Evolutionary conservation across 148 eudicot species (phyloP).

Genomic region (Fallopia convolvulus): DNA sequence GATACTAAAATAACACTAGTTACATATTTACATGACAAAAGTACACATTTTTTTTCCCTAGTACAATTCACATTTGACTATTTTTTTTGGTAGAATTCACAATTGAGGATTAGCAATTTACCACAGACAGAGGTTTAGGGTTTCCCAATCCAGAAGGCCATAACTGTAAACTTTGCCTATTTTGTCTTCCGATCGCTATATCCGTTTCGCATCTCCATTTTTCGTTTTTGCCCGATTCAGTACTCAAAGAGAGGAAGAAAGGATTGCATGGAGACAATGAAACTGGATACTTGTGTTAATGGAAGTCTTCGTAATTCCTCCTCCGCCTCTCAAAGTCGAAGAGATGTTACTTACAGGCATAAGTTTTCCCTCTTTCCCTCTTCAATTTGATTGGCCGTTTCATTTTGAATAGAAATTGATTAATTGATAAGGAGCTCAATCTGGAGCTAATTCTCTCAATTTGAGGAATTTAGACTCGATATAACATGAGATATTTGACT

Average conservation of each 20-base stretch:
- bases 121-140: background rate
- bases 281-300: slow-evolving; percentile 14
- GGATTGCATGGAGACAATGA: background rate
- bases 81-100: no score
- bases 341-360: slow-evolving; percentile 48
- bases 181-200: background rate
- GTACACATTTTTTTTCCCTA: no score
- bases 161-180: background rate
- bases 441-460: background rate
- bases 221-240: background rate
- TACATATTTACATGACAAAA: no score
- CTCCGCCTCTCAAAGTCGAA: slow-evolving; percentile 30
- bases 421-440: no score
- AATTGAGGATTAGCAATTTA: no score
- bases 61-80: no score
- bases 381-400: background rate
- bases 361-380: background rate
- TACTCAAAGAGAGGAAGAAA: background rate
- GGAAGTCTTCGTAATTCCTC: slow-evolving; percentile 16
- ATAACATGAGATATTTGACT: background rate
- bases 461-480: background rate
- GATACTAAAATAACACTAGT: no score
- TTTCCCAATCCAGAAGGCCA: background rate
- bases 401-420: background rate
- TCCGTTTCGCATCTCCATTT: background rate